Evolutionary conservation across 1,284 basidiomycete species (phyloP), one percentile per base, ranked within the genome.

Genomic region (Puccinia polysora): DNA sequence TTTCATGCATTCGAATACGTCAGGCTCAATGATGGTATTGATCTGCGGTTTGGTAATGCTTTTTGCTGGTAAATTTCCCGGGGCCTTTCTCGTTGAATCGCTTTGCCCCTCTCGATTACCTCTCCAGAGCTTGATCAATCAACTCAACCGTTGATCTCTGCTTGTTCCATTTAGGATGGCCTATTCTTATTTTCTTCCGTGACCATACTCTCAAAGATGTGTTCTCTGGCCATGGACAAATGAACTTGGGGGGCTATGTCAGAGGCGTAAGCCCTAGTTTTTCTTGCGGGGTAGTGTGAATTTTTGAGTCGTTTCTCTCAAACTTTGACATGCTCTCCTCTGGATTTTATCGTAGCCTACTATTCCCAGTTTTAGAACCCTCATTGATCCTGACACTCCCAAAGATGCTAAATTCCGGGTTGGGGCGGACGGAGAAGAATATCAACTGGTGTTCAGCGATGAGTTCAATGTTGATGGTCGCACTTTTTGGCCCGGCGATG

Each of bases 401-500:
- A 52, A 72, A 15, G 69, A 74, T 3, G 75, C 74, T 0, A 73
- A 65, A 45, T 75, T 67, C 1, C 67, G 74, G 34, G 53, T 43
- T 32, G 75, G 76, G 6, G 69, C 75, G 23, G 79, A 77, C 32
- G 78, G 78, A 23, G 65, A 64, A 25, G 56, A 76, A 59, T 79
- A 77, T 70, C 74, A 79, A 64, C 76, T 80, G n/a, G 79, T 80
- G 10, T 80, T 80, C 55, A 77, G 76, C 53, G 79, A 80, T 68
- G 79, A 80, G 70, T 80, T 80, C 65, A 79, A 80, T 65, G 73
- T 71, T 10, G 76, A 79, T 58, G 78, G 78, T 8, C 74, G 79
- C n/a, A 77, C 77, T 10, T 80, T 80, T 74, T 80, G 78, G 62
- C 78, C 79, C 14, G 78, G 78, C n/a, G 77, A 80, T 49, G 79